phyloP scores from a whole-genome alignment of 192 early-diverging fungal species.

The Obelidium mucronatum region DNA sequence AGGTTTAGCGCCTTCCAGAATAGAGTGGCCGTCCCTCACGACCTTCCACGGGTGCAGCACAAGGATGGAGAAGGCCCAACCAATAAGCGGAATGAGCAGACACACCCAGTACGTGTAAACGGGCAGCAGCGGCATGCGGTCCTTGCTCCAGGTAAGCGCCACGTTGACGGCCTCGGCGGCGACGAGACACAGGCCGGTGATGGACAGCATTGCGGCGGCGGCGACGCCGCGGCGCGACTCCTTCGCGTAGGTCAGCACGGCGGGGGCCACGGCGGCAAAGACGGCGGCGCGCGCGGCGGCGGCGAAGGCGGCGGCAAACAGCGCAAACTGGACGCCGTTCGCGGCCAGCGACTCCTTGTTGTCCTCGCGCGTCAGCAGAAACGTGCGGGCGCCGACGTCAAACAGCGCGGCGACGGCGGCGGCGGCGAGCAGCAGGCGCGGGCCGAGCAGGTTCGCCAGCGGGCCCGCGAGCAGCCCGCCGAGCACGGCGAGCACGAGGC shows the following conservation, averaged over 20 bases:
- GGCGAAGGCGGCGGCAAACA: neutral
- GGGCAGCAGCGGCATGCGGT: neutral
- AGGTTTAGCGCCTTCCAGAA: neutral
- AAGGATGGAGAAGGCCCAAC: neutral
- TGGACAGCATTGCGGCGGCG: neutral
- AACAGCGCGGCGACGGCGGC: neutral
- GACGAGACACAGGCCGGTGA: neutral
- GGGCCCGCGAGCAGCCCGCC: constrained; percentile 2
- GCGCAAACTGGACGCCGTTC: neutral
- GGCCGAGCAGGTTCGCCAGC: neutral
- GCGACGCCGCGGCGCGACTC: neutral
- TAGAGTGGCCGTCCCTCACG: neutral
- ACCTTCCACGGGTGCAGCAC: neutral
- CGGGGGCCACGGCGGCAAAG: neutral
- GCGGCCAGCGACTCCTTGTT: neutral
- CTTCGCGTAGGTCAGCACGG: constrained; percentile 14
- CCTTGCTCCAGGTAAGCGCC: neutral
- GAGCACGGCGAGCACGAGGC: neutral
- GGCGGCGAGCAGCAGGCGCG: neutral
- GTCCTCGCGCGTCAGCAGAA: neutral
- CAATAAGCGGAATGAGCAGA: neutral
- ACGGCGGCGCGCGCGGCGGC: neutral
- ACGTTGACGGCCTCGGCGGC: neutral
- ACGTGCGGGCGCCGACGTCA: neutral
- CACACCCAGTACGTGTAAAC: neutral